Evolutionary conservation across 2,329 filamentous ascomycete species (phyloP), one percentile per base, ranked within the genome.

Genomic region (Aspergillus hortae): DNA sequence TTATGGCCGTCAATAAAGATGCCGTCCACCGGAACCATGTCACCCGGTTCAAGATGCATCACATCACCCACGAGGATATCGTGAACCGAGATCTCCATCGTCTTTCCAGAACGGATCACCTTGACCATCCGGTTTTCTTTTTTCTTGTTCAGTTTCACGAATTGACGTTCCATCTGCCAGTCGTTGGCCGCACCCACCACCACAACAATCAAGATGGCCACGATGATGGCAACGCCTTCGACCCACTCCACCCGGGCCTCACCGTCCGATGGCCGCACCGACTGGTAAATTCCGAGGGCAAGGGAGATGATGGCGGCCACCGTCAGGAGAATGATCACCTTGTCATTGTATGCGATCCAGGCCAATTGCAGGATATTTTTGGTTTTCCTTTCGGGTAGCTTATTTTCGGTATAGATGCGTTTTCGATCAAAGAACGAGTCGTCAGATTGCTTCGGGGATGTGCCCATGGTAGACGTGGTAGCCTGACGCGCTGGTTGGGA

Each of bases 301-400:
- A 92, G 76, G 2, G 88, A 90, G 33, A 92, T 83, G n/a, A 82
- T 76, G 1, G 88, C 88, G 6, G 88, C 87, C 17, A 85, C 77
- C 1, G 86, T 87, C 53, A 90, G 76, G 4, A 90, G 73, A 49
- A 90, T 87, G 48, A 90, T 74, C 10, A 92, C 84, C 62, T 91
- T 92, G 70, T 92, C 88, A 65, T 91, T 90, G 72, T 89, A 90
- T 1, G 88, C 87, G 62, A 90, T 87, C 88, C 88, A 92, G 56
- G 85, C 85, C 14, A 91, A 73, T 62, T 85, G 77, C 54, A 87
- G 75, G 47, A 91, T 84, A 36, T 77, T 85, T 66, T 90, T 90
- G 21, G 84, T 76, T 62, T 87, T 88, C 61, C 82, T 82, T 58
- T 83, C 83, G 0, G 86, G 86, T n/a, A 89, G 72, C 27, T 76